Conservation (phyloP, 2,329 filamentous ascomycete species). For the Fusarium lyarnte region DNA sequence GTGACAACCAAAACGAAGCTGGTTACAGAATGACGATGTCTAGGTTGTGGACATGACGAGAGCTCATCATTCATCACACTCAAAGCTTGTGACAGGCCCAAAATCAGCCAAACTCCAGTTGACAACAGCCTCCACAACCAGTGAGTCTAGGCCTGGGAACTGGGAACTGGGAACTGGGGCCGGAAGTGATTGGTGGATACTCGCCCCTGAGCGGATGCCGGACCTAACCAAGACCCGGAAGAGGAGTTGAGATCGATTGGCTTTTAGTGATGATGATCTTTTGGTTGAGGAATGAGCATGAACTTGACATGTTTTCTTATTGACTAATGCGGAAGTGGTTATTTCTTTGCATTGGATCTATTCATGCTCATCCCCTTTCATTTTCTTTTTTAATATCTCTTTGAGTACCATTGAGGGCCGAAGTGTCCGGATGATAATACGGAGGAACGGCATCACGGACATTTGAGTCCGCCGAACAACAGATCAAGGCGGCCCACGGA, state of each 20-base stretch:
- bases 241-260: constrained; percentile 16
- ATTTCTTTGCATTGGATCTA: not conserved
- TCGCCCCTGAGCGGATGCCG: constrained; percentile 20
- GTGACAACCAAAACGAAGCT: constrained; percentile 20
- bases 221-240: not conserved
- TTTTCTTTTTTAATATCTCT: not conserved
- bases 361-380: not conserved
- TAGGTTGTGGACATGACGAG: not conserved
- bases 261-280: not conserved
- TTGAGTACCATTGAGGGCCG: not conserved
- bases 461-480: constrained; percentile 11
- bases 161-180: not conserved
- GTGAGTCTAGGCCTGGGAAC: not conserved
- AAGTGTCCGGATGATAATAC: constrained; percentile 1
- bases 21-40: constrained; percentile 34
- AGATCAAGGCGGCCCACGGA: not conserved
- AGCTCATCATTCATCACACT: not conserved
- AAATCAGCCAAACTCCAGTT: constrained; percentile 1
- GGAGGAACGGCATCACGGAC: constrained; percentile 8
- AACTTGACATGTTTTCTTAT: constrained; percentile 4
- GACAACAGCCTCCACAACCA: constrained; percentile 6
- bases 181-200: constrained; percentile 26
- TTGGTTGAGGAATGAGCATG: constrained; percentile 1
- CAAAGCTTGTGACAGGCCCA: constrained; percentile 30
- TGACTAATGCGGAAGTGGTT: not conserved